These are phyloP conservation scores for Sechiopsis laciniata DNA, from an alignment of 306 rosid genomes.

Conservation along the genomic window DNA sequence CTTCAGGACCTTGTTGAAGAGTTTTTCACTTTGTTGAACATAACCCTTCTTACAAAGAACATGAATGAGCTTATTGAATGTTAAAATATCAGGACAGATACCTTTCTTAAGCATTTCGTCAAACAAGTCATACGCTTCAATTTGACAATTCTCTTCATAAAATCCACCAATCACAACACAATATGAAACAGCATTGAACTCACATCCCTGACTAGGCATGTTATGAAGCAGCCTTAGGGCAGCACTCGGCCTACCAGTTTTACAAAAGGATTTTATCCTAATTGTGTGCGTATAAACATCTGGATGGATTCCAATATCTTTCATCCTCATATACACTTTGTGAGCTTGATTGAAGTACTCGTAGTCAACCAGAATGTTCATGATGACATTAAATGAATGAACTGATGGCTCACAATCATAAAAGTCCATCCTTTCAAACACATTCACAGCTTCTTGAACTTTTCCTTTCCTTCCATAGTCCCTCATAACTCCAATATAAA, in stretches of 20 bases:
- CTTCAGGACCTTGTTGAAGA: constrained; percentile 67
- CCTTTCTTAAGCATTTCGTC: constrained; percentile 52
- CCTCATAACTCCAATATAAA: constrained; percentile 63
- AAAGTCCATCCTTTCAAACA: constrained; percentile 79
- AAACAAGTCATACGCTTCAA: constrained; percentile 54
- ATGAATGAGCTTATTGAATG: constrained; percentile 81
- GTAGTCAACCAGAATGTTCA: constrained; percentile 63
- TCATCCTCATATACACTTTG: constrained; percentile 75
- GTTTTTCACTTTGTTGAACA: constrained; percentile 56
- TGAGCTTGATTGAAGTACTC: constrained; percentile 65
- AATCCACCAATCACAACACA: constrained; percentile 71
- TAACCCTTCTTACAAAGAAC: constrained; percentile 63
- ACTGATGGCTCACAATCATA: constrained; percentile 67
- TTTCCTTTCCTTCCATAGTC: constrained; percentile 71
- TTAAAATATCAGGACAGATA: constrained; percentile 51
- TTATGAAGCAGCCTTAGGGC: constrained; percentile 65
- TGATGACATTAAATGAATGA: constrained; percentile 62
- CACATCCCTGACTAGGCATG: constrained; percentile 63
- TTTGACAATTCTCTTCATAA: constrained; percentile 39
- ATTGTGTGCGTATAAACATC: constrained; percentile 74
- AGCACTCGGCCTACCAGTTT: constrained; percentile 59
- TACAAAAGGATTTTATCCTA: constrained; percentile 78
- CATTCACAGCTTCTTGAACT: constrained; percentile 71
- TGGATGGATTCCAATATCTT: constrained; percentile 47
- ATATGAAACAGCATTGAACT: constrained; percentile 66